Conservation (phyloP, 208 protist species). For the Acanthamoeba healyi region DNA sequence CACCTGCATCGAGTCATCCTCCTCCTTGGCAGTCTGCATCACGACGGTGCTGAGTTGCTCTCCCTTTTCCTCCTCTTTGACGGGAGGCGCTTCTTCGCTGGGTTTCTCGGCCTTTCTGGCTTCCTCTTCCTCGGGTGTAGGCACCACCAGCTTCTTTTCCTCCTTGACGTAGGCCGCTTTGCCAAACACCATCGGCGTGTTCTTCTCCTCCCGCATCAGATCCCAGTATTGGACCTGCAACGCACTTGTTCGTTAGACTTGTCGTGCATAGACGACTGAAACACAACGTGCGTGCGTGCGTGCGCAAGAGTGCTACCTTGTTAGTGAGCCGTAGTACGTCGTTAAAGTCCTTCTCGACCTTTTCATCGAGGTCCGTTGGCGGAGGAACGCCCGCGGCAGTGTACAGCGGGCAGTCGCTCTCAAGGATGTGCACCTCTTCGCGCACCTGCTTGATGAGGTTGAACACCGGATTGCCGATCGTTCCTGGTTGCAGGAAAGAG, state of each 20-base stretch:
- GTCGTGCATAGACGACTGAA: too few species aligned
- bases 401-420: slow-evolving; percentile 58
- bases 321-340: slow-evolving; percentile 37
- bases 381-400: not conserved
- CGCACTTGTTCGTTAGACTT: too few species aligned
- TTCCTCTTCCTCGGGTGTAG: not conserved
- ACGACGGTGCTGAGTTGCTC: not conserved
- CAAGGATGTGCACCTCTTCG: slow-evolving; percentile 9
- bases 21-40: too few species aligned
- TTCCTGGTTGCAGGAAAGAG: not conserved
- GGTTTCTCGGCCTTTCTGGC: not conserved
- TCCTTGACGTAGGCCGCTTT: slow-evolving; percentile 36
- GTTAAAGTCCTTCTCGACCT: slow-evolving; percentile 73
- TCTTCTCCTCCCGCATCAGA: slow-evolving; percentile 40
- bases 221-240: slow-evolving; percentile 63
- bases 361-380: slow-evolving; percentile 26
- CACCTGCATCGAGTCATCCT: slow-evolving; percentile 16
- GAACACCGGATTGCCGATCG: slow-evolving; percentile 70
- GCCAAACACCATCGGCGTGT: slow-evolving; percentile 23
- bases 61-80: not conserved
- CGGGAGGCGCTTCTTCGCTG: not conserved
- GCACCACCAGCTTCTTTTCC: not conserved
- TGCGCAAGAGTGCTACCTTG: too few species aligned
- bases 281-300: too few species aligned
- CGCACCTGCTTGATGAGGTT: slow-evolving; percentile 68